Base-by-base conservation (phyloP, 352 stramenopile genomes). In the Globisporangium mamillatum region DNA sequence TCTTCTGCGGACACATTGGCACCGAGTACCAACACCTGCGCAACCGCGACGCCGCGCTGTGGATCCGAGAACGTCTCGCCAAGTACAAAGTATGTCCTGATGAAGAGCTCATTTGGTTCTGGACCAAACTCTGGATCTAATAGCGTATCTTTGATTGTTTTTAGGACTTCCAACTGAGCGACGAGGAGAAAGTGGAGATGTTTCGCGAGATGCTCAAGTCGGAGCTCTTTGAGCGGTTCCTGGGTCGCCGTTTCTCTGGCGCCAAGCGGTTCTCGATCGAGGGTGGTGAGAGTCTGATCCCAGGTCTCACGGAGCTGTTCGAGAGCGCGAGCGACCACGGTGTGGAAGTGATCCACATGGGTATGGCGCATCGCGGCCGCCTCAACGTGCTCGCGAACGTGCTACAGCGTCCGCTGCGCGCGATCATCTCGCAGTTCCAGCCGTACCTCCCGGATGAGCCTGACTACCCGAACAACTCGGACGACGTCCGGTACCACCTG, bases 231-330 rank as follows among this genome's bases (percentile, higher is more conserved):
- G 98, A 99, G 72, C 98, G 88, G 44, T 99, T 99, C 82, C 86
- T 99, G 12, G 96, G 93, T 1, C 88, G 95, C 18, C 98, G 98
- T 65, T 96, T 93, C 66, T 92, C 82, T 0, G 84, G 85, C 34
- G 97, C 97, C 63, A 99, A 99, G 77, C 90, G 98, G 24, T 99
- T 99, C 77, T 98, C 97, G 18, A 90, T 99, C 57, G 98, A 99
- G 87, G 98, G 98, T 12, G 91, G 91, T 36, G 97, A 99, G 85
- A 94, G 90, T 14, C 86, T 99, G 46, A 97, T 99, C 41, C 93
- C 97, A 18, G 97, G 92, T 8, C 80, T 99, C 53, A 97, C 97
- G 72, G 86, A 95, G 68, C 91, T 98, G 29, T 95, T 99, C 63
- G 93, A 99, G 73, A 84, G 78, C 50, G 97, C 96, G 4, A 97